Evolutionary conservation across 2,329 filamentous ascomycete genomes (phyloP), one percentile per base, ranked within the genome.

Genomic region (Neopestalotiopsis clavispora): DNA sequence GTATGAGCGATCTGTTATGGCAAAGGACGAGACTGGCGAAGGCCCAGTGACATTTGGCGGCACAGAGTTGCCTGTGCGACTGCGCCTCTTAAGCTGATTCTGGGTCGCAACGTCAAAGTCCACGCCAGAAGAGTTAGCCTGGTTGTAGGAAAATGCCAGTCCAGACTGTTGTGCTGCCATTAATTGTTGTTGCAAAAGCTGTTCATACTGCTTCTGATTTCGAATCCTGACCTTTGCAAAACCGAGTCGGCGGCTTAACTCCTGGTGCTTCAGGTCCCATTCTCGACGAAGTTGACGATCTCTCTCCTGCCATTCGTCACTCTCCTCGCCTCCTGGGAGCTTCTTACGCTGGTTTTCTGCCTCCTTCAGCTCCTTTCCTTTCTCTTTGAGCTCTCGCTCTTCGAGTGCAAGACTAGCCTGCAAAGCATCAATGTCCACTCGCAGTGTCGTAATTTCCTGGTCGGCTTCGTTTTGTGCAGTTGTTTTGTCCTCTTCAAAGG

Each of bases 301-400:
- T 67, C 81, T 82, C 66, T 86, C 83, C 66, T 84, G 83, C 84
- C 83, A 86, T 70, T 84, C 85, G 14, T 89, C 87, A 49, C 90
- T 89, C 60, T 89, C 85, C 68, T 90, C 85, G n/a, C 84, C 87
- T 17, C 87, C 90, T 2, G 88, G 86, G 13, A 89, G 84, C 68
- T 86, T 87, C 78, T 91, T 91, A 64, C 90, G 83, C 72, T 91
- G 88, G 69, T 91, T 89, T 77, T 96, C 93, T 32, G 94, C 85
- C 65, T 90, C 87, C 77, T 94, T 93, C 72, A 95, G 88, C 72
- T 91, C 88, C 30, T 84, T 83, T n/a, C 89, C 87, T 74, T 91
- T 92, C 69, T 92, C 87, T 72, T 90, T 91, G 34, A 96, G 86
- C 71, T 93, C 91, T 9, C 92, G 87, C 77, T 96, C 93, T 65